phyloP scores from a whole-genome alignment of 78 protist species.

The Tieghemostelium lacteum region DNA sequence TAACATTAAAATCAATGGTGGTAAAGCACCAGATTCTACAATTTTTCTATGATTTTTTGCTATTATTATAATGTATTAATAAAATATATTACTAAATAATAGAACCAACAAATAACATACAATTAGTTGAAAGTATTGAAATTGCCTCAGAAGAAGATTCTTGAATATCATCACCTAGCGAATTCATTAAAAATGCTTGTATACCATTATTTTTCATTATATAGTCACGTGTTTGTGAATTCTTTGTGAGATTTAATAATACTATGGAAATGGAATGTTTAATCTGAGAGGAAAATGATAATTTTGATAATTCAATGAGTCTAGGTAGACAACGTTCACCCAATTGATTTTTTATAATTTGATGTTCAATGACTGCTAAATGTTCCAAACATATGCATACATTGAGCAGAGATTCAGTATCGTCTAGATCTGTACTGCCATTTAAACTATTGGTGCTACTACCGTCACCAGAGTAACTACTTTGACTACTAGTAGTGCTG shows the following conservation, averaged over 20 bases:
- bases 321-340: constrained; percentile 37
- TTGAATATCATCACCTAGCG: constrained; percentile 33
- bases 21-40: constrained; percentile 61
- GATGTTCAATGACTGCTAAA: constrained; percentile 23
- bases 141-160: constrained; percentile 42
- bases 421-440: constrained; percentile 5
- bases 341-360: constrained; percentile 16
- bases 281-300: background rate
- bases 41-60: constrained; percentile 70
- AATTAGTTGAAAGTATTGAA: constrained; percentile 24
- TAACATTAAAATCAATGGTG: constrained; percentile 50
- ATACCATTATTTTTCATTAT: constrained; percentile 6
- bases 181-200: constrained; percentile 21
- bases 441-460: background rate
- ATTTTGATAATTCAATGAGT: constrained; percentile 16
- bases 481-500: background rate
- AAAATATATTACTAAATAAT: background rate
- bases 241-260: constrained; percentile 46
- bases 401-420: constrained; percentile 23
- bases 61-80: background rate
- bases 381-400: constrained; percentile 54
- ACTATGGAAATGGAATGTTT: constrained; percentile 30
- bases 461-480: background rate
- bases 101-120: constrained; percentile 2
- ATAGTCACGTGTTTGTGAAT: constrained; percentile 41